phyloP scores from a whole-genome alignment of 345 rosid species.

The Arabidopsis thaliana region DNA sequence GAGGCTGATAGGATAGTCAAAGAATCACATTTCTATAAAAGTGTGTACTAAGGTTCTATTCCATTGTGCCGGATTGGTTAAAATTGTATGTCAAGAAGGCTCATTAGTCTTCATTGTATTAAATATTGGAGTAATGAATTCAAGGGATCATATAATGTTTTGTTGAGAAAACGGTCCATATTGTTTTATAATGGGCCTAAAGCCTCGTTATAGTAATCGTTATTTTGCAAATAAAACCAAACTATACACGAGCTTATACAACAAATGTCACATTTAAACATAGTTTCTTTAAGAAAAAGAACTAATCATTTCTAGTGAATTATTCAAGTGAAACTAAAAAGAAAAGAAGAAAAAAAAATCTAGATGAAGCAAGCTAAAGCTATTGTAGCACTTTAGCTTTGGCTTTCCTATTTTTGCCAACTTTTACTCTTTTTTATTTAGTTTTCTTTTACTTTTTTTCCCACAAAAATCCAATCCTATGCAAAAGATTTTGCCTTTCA shows the following conservation, averaged over 20 bases:
- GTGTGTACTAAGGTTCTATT: slow-evolving; percentile 1
- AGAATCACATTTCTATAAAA: background rate
- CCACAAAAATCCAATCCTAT: slow-evolving; percentile 28
- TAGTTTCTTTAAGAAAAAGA: background rate
- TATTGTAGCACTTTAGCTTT: slow-evolving; percentile 33
- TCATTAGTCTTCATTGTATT: background rate
- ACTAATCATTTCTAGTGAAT: slow-evolving; percentile 30
- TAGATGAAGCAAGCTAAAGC: slow-evolving; percentile 17
- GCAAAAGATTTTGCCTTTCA: slow-evolving; percentile 39
- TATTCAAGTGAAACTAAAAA: slow-evolving; percentile 31
- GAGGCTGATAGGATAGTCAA: background rate
- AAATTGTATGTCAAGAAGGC: background rate
- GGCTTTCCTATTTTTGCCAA: slow-evolving; percentile 4
- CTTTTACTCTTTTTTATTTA: slow-evolving; percentile 3
- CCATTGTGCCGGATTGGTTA: background rate
- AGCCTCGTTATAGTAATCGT: background rate
- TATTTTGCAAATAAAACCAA: background rate
- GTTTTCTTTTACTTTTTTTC: slow-evolving; percentile 19
- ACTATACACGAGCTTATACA: background rate
- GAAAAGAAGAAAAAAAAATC: background rate
- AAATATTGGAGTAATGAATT: background rate
- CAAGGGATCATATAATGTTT: too few relatives aligned
- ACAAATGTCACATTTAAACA: background rate
- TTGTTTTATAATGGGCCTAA: slow-evolving; percentile 24
- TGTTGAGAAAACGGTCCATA: slow-evolving; percentile 1